A percentile compares a stretch with the other conserved stretches of the same genome.
These are phyloP conservation scores for Pleurostoma richardsiae DNA, from an alignment of 2,329 filamentous ascomycete species.

Conservation along the genomic window DNA sequence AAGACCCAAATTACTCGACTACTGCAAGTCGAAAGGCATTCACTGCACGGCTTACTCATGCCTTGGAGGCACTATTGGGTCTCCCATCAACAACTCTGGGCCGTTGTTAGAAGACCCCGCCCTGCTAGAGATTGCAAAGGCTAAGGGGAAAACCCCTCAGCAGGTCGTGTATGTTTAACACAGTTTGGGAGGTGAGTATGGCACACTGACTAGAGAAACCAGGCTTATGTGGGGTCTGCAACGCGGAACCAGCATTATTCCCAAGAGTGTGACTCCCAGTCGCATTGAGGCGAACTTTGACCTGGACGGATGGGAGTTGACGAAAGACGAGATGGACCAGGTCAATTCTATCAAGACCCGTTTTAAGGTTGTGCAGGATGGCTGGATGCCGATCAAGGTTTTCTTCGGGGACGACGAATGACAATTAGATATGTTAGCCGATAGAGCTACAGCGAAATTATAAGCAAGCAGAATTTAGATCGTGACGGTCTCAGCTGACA, in stretches of 20 bases:
- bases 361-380: conserved; percentile 63
- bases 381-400: conserved; percentile 59
- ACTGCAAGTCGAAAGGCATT: conserved; percentile 58
- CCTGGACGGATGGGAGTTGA: conserved; percentile 55
- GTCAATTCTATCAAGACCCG: conserved; percentile 52
- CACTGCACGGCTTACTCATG: conserved; percentile 62
- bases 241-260: conserved; percentile 64
- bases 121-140: conserved; percentile 33
- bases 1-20: conserved; percentile 51
- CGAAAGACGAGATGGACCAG: conserved; percentile 52
- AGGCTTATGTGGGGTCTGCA: background rate
- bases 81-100: conserved; percentile 50
- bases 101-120: conserved; percentile 35
- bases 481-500: too few relatives aligned
- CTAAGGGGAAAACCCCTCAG: conserved; percentile 50
- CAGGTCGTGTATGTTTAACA: conserved; percentile 33
- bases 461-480: background rate
- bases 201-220: background rate
- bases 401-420: conserved; percentile 65
- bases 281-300: conserved; percentile 68
- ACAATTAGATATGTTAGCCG: background rate
- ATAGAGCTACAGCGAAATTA: background rate
- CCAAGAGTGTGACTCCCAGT: conserved; percentile 65
- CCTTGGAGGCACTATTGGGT: conserved; percentile 49
- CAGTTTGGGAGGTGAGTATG: too few relatives aligned